Percentiles rank a stretch among this genome's conserved stretches.
Evolutionary conservation across 495 filamentous ascomycete genomes (phyloP).

Genomic region (Penicillium cataractarum): DNA sequence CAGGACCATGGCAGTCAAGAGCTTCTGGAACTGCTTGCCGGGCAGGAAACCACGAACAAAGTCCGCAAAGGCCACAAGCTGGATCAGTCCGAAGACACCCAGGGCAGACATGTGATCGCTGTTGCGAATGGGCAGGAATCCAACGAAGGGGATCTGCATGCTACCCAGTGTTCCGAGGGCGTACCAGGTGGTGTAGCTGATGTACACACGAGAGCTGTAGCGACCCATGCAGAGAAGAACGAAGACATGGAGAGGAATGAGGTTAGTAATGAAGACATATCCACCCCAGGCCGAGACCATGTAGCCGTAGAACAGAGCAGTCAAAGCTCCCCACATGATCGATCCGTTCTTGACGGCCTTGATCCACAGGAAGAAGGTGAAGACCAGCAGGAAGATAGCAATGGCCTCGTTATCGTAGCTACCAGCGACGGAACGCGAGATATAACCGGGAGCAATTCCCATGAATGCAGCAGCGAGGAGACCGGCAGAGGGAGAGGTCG

Average conservation of each 20-base stretch:
- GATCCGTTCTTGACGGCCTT: conserved; percentile 96
- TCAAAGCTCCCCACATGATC: conserved; percentile 91
- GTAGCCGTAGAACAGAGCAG: conserved; percentile 98
- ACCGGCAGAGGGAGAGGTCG: conserved; percentile 85
- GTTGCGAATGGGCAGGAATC: conserved; percentile 92
- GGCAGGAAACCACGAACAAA: conserved; percentile 86
- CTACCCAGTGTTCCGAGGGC: conserved; percentile 93
- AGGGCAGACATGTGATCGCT: conserved; percentile 99
- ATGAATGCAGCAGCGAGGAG: conserved; percentile 95
- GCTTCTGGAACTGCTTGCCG: conserved; percentile 88
- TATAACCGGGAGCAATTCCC: conserved; percentile 97
- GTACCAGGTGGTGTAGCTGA: conserved; percentile 98
- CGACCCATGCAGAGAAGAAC: conserved; percentile 96
- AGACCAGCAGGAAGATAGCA: conserved; percentile 97
- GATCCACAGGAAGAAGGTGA: conserved; percentile 99
- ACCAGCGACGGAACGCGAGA: conserved; percentile 94
- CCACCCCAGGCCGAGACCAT: conserved; percentile 99
- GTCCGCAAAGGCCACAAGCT: conserved; percentile 91
- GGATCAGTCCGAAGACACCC: conserved; percentile 93
- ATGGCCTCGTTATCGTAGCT: conserved; percentile 99
- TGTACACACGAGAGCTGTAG: conserved; percentile 91
- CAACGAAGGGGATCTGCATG: conserved; percentile 99
- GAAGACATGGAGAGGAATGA: conserved; percentile 94
- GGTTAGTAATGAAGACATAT: conserved; percentile 99
- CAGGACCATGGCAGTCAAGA: conserved; percentile 79